These are phyloP conservation scores for Mycena alexandri DNA, from an alignment of 768 basidiomycete genomes.

Conservation along the genomic window DNA sequence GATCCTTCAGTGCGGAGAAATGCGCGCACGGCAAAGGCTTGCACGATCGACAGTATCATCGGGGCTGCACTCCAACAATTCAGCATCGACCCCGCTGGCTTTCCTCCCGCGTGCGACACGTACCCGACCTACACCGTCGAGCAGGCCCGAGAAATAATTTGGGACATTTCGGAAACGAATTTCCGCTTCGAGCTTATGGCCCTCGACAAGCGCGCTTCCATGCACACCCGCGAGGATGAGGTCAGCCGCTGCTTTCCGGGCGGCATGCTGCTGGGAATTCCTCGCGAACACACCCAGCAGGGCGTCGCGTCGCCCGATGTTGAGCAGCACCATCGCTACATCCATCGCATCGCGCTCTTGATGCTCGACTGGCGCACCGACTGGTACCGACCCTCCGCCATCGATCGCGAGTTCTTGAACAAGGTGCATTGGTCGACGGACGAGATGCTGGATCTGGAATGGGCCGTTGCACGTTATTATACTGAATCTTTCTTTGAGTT, in stretches of 20 bases:
- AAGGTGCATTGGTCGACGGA: not conserved
- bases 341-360: not conserved
- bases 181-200: slow-evolving; percentile 10
- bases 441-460: not conserved
- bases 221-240: not conserved
- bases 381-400: not conserved
- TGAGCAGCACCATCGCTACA: not conserved
- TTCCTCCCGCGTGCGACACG: not conserved
- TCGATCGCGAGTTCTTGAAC: not conserved
- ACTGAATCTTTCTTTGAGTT: not conserved
- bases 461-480: not conserved
- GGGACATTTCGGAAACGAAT: slow-evolving; percentile 6
- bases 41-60: not conserved
- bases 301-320: not conserved
- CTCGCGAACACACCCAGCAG: not conserved
- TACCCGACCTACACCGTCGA: not conserved
- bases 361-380: not conserved
- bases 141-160: not conserved
- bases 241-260: not conserved
- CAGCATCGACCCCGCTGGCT: not conserved
- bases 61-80: not conserved
- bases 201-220: not conserved
- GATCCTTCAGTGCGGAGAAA: no score
- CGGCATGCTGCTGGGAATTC: not conserved
- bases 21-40: no score